Evolutionary conservation across 106 monocot species (phyloP), one percentile per base, ranked within the genome.

Genomic region (Dendrobium chrysotoxum): DNA sequence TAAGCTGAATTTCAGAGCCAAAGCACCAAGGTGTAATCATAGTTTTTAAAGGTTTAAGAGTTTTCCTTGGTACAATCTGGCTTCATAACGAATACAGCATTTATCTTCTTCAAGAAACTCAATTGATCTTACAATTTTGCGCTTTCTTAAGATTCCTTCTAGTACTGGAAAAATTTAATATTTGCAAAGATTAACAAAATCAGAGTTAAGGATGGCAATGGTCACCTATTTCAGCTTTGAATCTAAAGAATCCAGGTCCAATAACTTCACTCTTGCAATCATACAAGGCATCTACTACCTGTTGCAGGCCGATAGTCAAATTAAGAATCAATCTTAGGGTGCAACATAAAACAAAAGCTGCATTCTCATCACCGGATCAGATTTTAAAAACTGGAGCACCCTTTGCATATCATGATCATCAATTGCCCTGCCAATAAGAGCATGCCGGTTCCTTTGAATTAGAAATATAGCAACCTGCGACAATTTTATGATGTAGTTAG

Each of bases 211-310:
- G 70, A 35, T 70, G 12, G 70, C 35, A 35, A 70, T 70, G 4
- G 28, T 76, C 26, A 96, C 99, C 99, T 87, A 95, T 99, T 86
- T 99, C 99, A 54, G 99, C 99, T 88, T 99, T 99, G 81, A 99
- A 99, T 87, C 99, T 95, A 79, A 99, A 99, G 82, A 99, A 99
- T 68, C 99, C 99, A 81, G 99, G 99, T 44, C 99, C 99, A 86
- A 99, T 99, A 26, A 99, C 99, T 87, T 99, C 99, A 85, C 99
- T 99, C 81, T 99, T 99, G 83, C 99, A 99, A 82, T 99, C 99
- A 87, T 99, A 99, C 16, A 99, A 76, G 47, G 99, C 85, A 84
- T 99, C 99, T 57, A 99, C 99, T 77, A 93, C 99, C 99, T 99
- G 82, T 18, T 74, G 58, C 15, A 46, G 55, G 28, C 11, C 58